Conservation (phyloP, 2,329 filamentous ascomycete genomes). For the Cladosporium sp. region DNA sequence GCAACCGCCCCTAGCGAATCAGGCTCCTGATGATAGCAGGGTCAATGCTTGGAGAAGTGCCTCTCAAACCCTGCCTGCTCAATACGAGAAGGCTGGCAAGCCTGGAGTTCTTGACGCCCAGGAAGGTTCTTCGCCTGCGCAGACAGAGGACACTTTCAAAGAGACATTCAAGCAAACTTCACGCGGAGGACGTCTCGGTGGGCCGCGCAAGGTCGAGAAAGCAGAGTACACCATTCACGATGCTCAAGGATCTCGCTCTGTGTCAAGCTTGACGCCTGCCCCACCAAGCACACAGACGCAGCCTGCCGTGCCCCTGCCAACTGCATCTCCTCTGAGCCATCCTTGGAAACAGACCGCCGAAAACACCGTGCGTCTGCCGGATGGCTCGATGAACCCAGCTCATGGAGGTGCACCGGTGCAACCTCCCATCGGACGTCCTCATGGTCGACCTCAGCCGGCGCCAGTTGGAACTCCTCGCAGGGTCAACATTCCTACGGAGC, state of each 20-base stretch:
- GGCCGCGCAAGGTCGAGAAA: slow-evolving; percentile 14
- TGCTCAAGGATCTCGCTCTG: slow-evolving; percentile 22
- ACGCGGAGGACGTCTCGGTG: slow-evolving; percentile 12
- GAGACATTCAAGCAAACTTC: slow-evolving; percentile 35
- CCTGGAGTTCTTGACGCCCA: slow-evolving; percentile 5
- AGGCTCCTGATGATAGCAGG: slow-evolving; percentile 8
- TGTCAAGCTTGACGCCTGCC: slow-evolving; percentile 24
- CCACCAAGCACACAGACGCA: slow-evolving; percentile 32
- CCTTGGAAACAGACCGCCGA: slow-evolving; percentile 18
- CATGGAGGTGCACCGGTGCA: slow-evolving; percentile 21
- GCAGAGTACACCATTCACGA: slow-evolving; percentile 28
- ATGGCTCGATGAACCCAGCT: slow-evolving; percentile 27
- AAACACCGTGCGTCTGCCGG: slow-evolving; percentile 31
- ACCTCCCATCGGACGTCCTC: slow-evolving; percentile 27
- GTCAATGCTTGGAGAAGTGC: slow-evolving; percentile 27
- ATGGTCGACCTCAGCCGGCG: slow-evolving; percentile 13
- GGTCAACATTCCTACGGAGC: slow-evolving; percentile 19
- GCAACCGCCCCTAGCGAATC: slow-evolving; percentile 19
- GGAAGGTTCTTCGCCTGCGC: not conserved
- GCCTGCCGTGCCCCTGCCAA: slow-evolving; percentile 25
- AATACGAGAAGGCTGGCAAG: slow-evolving; percentile 21
- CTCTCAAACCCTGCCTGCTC: slow-evolving; percentile 21
- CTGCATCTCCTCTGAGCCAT: slow-evolving; percentile 20
- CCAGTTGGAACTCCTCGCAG: slow-evolving; percentile 18
- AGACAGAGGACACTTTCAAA: slow-evolving; percentile 18